Percentiles rank a stretch among this genome's conserved stretches.
These are phyloP conservation scores for Paramyrothecium roridum DNA, from an alignment of 2,329 filamentous ascomycete genomes.

Conservation along the genomic window DNA sequence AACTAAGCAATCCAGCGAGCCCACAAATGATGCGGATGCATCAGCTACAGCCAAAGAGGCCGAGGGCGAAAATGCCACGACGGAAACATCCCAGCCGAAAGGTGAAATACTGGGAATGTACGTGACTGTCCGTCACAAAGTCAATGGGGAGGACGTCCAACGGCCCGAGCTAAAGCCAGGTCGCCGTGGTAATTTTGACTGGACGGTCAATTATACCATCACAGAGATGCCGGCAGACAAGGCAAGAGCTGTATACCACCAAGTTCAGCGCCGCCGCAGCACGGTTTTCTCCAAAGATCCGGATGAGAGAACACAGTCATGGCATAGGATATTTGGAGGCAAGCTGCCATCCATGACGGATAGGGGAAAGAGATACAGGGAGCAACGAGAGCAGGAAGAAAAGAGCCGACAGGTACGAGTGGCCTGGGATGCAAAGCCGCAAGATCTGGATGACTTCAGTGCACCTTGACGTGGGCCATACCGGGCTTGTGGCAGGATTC, in stretches of 20 bases:
- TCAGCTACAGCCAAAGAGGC: background rate
- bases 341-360: slow-evolving; percentile 37
- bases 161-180: slow-evolving; percentile 50
- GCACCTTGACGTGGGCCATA: too few species aligned
- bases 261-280: slow-evolving; percentile 54
- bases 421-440: slow-evolving; percentile 35
- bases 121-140: slow-evolving; percentile 67
- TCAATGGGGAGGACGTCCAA: slow-evolving; percentile 62
- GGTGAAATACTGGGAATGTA: slow-evolving; percentile 57
- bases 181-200: slow-evolving; percentile 36
- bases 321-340: slow-evolving; percentile 45
- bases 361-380: slow-evolving; percentile 57
- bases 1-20: background rate
- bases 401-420: slow-evolving; percentile 42
- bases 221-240: slow-evolving; percentile 51
- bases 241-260: slow-evolving; percentile 51
- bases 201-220: slow-evolving; percentile 78
- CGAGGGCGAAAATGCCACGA: background rate
- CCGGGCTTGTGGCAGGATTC: too few species aligned
- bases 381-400: slow-evolving; percentile 49
- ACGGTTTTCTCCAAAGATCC: slow-evolving; percentile 39
- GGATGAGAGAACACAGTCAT: slow-evolving; percentile 34
- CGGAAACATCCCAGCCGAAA: background rate
- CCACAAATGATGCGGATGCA: background rate
- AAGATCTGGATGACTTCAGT: background rate